Percentiles rank a stretch among this genome's conserved stretches.
Conservation (phyloP, 768 basidiomycete genomes). For the Lactarius sp. region DNA sequence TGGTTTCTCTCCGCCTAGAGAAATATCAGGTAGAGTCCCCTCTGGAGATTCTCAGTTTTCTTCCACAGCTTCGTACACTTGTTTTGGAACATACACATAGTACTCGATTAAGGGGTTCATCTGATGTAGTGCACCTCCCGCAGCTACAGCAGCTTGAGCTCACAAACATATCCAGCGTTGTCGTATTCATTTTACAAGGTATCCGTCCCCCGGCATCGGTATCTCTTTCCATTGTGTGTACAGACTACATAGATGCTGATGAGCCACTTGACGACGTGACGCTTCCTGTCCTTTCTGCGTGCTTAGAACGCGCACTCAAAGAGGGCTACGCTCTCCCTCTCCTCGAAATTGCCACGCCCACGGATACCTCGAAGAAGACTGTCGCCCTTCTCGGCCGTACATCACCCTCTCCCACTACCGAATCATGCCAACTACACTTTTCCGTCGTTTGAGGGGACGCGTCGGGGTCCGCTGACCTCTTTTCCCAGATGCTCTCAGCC, state of each 20-base stretch:
- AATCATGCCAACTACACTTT: background rate
- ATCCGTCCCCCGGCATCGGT: conserved; percentile 2
- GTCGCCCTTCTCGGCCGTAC: background rate
- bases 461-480: background rate
- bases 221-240: conserved; percentile 9
- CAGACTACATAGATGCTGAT: background rate
- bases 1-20: conserved; percentile 2
- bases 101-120: background rate
- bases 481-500: conserved; percentile 6
- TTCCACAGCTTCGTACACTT: conserved; percentile 7
- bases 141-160: conserved; percentile 4
- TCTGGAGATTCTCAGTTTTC: background rate
- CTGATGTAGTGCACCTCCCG: background rate
- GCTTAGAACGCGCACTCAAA: background rate
- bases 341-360: conserved; percentile 9
- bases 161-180: background rate
- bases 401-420: background rate
- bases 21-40: conserved; percentile 3
- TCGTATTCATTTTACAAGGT: conserved; percentile 5
- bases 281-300: conserved; percentile 8
- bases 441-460: conserved; percentile 1
- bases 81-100: background rate
- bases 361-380: background rate
- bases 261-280: conserved; percentile 4
- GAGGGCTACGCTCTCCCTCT: background rate